A percentile compares a stretch with the other conserved stretches of the same genome.
These are phyloP conservation scores for Tetragonia tetragonoides DNA, from an alignment of 148 eudicot species.

Conservation along the genomic window DNA sequence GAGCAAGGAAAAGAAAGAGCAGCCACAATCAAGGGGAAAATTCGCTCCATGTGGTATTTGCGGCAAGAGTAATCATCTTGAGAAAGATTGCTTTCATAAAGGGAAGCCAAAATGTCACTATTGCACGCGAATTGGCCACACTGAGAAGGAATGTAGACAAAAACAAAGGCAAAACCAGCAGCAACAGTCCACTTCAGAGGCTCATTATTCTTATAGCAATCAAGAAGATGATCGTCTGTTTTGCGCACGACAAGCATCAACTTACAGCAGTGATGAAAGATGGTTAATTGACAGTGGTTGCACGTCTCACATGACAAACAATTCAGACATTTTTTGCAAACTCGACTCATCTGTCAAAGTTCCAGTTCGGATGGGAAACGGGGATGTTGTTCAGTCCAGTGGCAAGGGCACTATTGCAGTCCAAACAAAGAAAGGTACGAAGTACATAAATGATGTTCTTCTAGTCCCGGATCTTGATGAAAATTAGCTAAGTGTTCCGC, in stretches of 20 bases:
- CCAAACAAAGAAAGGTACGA: conserved; percentile 17
- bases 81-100: not conserved
- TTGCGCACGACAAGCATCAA: not conserved
- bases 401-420: conserved; percentile 16
- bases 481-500: conserved; percentile 22
- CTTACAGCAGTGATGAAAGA: too few species aligned
- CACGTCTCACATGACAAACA: conserved; percentile 24
- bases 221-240: not conserved
- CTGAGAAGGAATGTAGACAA: not conserved
- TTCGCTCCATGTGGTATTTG: not conserved
- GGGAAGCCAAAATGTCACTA: not conserved
- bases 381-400: not conserved
- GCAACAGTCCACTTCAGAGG: not conserved
- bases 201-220: not conserved
- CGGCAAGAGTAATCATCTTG: not conserved
- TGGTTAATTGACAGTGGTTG: conserved; percentile 12
- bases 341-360: conserved; percentile 10
- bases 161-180: not conserved
- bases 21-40: not conserved
- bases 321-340: conserved; percentile 1
- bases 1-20: too few species aligned
- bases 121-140: not conserved
- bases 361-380: conserved; percentile 19
- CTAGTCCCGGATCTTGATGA: conserved; percentile 5
- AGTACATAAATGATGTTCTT: conserved; percentile 8